These are phyloP conservation scores for Russula lepida DNA, from an alignment of 768 basidiomycete genomes.

Conservation along the genomic window DNA sequence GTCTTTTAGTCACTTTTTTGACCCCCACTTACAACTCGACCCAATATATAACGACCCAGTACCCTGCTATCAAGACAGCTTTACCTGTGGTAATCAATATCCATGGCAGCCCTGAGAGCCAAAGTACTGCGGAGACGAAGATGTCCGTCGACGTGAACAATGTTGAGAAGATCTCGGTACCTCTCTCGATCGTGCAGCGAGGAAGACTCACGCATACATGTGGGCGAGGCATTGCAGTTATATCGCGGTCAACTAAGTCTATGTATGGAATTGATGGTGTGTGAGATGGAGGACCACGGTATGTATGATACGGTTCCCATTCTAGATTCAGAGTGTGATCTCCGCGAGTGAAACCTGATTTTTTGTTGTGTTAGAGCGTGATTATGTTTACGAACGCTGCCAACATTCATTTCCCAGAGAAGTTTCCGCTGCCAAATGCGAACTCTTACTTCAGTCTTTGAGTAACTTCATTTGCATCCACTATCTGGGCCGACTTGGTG, in stretches of 20 bases:
- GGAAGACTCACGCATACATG: constrained; percentile 33
- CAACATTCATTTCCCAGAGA: too few species aligned
- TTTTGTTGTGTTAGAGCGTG: constrained; percentile 33
- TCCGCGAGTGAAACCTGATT: background rate
- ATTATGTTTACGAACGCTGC: constrained; percentile 37
- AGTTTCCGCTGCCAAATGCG: constrained; percentile 26
- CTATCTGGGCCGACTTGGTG: too few species aligned
- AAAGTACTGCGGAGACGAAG: constrained; percentile 31
- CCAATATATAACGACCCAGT: too few species aligned
- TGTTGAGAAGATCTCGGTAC: constrained; percentile 30
- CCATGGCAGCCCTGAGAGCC: constrained; percentile 35
- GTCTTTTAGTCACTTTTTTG: too few species aligned
- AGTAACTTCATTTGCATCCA: too few species aligned
- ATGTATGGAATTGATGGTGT: too few species aligned
- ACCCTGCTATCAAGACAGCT: constrained; percentile 23
- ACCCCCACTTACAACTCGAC: too few species aligned
- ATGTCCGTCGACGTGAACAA: constrained; percentile 34
- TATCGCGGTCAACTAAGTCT: too few species aligned
- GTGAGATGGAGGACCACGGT: constrained; percentile 39
- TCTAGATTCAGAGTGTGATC: too few species aligned
- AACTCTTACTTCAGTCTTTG: background rate
- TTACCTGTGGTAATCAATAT: constrained; percentile 32
- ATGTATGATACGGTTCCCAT: constrained; percentile 12
- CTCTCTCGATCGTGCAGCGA: constrained; percentile 37
- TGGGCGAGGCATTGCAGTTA: constrained; percentile 34